Evolutionary conservation across 1,284 basidiomycete species (phyloP).

Genomic region (Mycosarcoma maydis): DNA sequence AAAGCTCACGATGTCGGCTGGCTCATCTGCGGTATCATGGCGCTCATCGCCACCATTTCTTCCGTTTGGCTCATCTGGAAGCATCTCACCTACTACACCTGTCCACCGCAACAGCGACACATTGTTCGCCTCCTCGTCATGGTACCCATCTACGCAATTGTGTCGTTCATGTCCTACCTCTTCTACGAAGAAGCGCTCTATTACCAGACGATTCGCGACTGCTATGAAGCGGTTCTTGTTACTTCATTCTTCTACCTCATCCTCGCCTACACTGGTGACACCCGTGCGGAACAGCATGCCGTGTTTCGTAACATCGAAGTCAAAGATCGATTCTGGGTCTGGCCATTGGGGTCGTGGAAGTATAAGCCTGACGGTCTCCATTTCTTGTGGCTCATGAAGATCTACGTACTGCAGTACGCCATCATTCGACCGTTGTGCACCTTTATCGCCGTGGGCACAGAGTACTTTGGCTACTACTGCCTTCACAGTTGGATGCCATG

Average conservation of each 20-base stretch:
- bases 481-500: slow-evolving; percentile 76
- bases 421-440: slow-evolving; percentile 76
- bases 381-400: slow-evolving; percentile 80
- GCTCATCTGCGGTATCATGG: slow-evolving; percentile 76
- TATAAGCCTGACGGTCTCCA: slow-evolving; percentile 74
- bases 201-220: slow-evolving; percentile 65
- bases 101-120: slow-evolving; percentile 69
- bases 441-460: slow-evolving; percentile 74
- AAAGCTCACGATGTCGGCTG: slow-evolving; percentile 74
- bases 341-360: slow-evolving; percentile 75
- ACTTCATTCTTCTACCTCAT: slow-evolving; percentile 82
- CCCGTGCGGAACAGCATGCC: slow-evolving; percentile 74
- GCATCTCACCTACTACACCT: slow-evolving; percentile 78
- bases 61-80: slow-evolving; percentile 50
- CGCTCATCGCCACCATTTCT: slow-evolving; percentile 45
- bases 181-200: slow-evolving; percentile 70
- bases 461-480: slow-evolving; percentile 77
- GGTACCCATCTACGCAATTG: slow-evolving; percentile 79
- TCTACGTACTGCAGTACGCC: slow-evolving; percentile 82
- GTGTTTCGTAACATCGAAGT: slow-evolving; percentile 72
- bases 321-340: slow-evolving; percentile 73
- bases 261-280: slow-evolving; percentile 76
- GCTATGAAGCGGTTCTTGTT: slow-evolving; percentile 61
- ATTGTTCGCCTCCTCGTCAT: slow-evolving; percentile 77
- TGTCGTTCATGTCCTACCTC: slow-evolving; percentile 76